phyloP scores from a whole-genome alignment of 345 rosid genomes.

The Jatropha curcas region DNA sequence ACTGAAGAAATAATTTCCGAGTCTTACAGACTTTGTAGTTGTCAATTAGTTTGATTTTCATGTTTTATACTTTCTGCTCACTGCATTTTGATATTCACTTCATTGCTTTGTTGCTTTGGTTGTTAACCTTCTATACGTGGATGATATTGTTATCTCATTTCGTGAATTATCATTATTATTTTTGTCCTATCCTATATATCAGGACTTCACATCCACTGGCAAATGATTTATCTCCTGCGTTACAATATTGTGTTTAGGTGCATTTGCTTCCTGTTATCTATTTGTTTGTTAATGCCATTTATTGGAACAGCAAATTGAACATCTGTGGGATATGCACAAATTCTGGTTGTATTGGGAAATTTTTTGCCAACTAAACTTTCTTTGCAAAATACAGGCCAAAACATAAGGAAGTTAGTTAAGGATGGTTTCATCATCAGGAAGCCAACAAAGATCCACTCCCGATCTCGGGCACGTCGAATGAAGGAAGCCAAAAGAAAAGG shows the following conservation, averaged over 20 bases:
- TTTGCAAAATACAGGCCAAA: conserved; percentile 57
- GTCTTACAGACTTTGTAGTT: too few species aligned
- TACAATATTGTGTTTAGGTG: neutral
- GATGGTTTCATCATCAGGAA: conserved; percentile 97
- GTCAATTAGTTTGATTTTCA: too few species aligned
- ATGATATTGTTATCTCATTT: too few species aligned
- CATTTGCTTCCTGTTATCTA: neutral
- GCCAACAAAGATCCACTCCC: conserved; percentile 97
- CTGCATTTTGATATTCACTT: too few species aligned
- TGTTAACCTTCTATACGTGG: too few species aligned
- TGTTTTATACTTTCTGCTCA: too few species aligned
- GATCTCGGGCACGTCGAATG: conserved; percentile 82
- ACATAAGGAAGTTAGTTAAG: conserved; percentile 92
- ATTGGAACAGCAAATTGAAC: neutral
- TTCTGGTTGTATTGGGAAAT: neutral
- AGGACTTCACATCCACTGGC: too few species aligned
- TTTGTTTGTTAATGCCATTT: too few species aligned
- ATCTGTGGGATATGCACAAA: neutral
- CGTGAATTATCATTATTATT: neutral
- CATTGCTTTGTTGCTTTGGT: too few species aligned
- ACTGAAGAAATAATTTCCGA: too few species aligned
- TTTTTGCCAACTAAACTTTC: neutral
- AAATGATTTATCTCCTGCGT: neutral
- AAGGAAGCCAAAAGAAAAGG: conserved; percentile 93
- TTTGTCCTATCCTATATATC: neutral